A percentile compares a stretch with the other conserved stretches of the same genome.
phyloP scores from a whole-genome alignment of 192 early-diverging fungal species.

The Coemansia sp. region DNA sequence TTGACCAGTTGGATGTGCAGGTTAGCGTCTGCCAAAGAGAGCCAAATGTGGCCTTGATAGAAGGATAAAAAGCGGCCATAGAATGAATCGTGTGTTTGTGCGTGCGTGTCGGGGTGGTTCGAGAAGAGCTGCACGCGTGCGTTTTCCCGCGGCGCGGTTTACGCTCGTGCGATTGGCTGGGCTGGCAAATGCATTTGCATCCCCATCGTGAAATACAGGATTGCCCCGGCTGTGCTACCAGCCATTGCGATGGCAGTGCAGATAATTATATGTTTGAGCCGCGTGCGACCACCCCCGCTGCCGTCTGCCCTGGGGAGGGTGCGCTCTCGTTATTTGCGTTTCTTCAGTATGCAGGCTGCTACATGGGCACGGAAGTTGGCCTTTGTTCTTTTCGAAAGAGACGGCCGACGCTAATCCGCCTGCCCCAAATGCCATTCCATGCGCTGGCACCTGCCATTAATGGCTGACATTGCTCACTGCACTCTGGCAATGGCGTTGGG shows the following conservation, averaged over 20 bases:
- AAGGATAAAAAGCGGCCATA: neutral
- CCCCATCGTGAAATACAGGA: slow-evolving; percentile 15
- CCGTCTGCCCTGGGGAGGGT: neutral
- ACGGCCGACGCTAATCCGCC: neutral
- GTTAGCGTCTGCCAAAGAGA: neutral
- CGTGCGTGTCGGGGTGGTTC: slow-evolving; percentile 4
- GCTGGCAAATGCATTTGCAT: slow-evolving; percentile 9
- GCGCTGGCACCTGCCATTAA: neutral
- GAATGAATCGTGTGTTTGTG: neutral
- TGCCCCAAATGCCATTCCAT: neutral
- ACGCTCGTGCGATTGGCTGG: slow-evolving; percentile 27
- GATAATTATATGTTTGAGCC: slow-evolving; percentile 5
- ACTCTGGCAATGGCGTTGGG: too few relatives aligned
- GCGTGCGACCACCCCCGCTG: neutral
- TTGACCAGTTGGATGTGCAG: slow-evolving; percentile 6
- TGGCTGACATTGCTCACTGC: too few relatives aligned
- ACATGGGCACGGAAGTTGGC: neutral
- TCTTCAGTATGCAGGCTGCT: slow-evolving; percentile 3
- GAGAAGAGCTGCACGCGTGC: slow-evolving; percentile 20
- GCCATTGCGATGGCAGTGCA: slow-evolving; percentile 10
- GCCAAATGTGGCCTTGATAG: neutral
- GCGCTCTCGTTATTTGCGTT: neutral
- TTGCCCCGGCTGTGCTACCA: slow-evolving; percentile 14
- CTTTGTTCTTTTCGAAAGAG: slow-evolving; percentile 5
- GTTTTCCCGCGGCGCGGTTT: slow-evolving; percentile 41